phyloP scores from a whole-genome alignment of 2,329 filamentous ascomycete species.

The Xylariaceae sp. region DNA sequence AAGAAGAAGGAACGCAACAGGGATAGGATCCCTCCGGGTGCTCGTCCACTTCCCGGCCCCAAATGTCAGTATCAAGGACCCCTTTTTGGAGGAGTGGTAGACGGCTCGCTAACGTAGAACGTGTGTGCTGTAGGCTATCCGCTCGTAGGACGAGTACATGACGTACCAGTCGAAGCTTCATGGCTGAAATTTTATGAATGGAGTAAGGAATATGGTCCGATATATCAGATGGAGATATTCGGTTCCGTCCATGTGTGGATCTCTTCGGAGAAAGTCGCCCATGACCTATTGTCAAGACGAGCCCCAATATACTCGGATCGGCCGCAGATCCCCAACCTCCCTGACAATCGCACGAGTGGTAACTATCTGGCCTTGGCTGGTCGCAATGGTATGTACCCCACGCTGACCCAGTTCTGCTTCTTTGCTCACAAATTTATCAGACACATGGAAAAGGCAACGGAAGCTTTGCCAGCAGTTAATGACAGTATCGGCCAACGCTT shows the following conservation, averaged over 20 bases:
- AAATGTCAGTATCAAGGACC: slow-evolving; percentile 17
- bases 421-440: too few species aligned
- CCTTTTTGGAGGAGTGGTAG: background rate
- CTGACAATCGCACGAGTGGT: slow-evolving; percentile 38
- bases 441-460: slow-evolving; percentile 41
- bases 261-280: slow-evolving; percentile 35
- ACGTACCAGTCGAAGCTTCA: slow-evolving; percentile 32
- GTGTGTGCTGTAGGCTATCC: slow-evolving; percentile 28
- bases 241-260: slow-evolving; percentile 41
- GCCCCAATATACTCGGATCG: slow-evolving; percentile 39
- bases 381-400: slow-evolving; percentile 27
- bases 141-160: slow-evolving; percentile 37
- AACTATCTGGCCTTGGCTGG: slow-evolving; percentile 39
- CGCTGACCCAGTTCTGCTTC: slow-evolving; percentile 1
- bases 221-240: slow-evolving; percentile 39
- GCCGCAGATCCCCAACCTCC: slow-evolving; percentile 38
- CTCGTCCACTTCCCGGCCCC: slow-evolving; percentile 20
- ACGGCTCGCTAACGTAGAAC: background rate
- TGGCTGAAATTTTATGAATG: slow-evolving; percentile 44
- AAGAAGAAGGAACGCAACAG: slow-evolving; percentile 7
- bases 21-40: slow-evolving; percentile 18
- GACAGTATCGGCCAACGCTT: slow-evolving; percentile 27
- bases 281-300: slow-evolving; percentile 35
- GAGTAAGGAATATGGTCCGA: slow-evolving; percentile 37
- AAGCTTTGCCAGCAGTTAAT: slow-evolving; percentile 38